Evolutionary conservation across 75 land plant genomes (phyloP).

Genomic region (Ceratopteris richardii): DNA sequence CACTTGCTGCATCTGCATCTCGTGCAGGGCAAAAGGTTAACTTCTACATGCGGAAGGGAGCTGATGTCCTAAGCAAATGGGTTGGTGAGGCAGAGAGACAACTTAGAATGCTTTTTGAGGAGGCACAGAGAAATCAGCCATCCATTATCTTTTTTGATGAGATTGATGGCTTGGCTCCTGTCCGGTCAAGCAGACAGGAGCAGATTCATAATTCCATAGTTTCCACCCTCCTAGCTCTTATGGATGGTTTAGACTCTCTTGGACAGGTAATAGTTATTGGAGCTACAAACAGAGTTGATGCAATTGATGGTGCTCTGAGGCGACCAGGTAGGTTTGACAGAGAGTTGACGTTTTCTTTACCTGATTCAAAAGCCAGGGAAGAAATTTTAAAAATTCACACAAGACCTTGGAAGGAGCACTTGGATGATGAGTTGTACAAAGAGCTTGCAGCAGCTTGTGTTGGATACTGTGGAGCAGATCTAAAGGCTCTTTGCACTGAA

Average conservation of each 20-base stretch:
- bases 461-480: slow-evolving; percentile 97
- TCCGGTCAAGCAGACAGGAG: slow-evolving; percentile 95
- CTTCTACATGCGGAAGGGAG: slow-evolving; percentile 99
- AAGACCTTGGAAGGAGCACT: slow-evolving; percentile 82
- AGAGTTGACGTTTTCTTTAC: slow-evolving; percentile 79
- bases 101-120: slow-evolving; percentile 91
- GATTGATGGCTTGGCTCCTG: slow-evolving; percentile 98
- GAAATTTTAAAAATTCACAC: slow-evolving; percentile 91
- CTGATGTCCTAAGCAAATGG: slow-evolving; percentile 99
- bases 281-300: slow-evolving; percentile 95
- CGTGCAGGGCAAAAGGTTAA: slow-evolving; percentile 96
- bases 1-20: slow-evolving; percentile 94
- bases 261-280: slow-evolving; percentile 98
- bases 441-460: slow-evolving; percentile 97
- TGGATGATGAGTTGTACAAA: slow-evolving; percentile 49
- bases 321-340: slow-evolving; percentile 97
- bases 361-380: slow-evolving; percentile 81
- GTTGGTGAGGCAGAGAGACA: slow-evolving; percentile 99
- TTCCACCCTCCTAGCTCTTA: slow-evolving; percentile 89
- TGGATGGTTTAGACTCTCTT: slow-evolving; percentile 98
- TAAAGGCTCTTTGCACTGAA: slow-evolving; percentile 94
- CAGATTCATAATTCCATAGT: slow-evolving; percentile 98
- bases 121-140: slow-evolving; percentile 95
- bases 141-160: slow-evolving; percentile 99
- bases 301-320: slow-evolving; percentile 92